A percentile compares a stretch with the other conserved stretches of the same genome.
phyloP scores from a whole-genome alignment of 2,329 filamentous ascomycete species.

The Sordariomycetes sp. region DNA sequence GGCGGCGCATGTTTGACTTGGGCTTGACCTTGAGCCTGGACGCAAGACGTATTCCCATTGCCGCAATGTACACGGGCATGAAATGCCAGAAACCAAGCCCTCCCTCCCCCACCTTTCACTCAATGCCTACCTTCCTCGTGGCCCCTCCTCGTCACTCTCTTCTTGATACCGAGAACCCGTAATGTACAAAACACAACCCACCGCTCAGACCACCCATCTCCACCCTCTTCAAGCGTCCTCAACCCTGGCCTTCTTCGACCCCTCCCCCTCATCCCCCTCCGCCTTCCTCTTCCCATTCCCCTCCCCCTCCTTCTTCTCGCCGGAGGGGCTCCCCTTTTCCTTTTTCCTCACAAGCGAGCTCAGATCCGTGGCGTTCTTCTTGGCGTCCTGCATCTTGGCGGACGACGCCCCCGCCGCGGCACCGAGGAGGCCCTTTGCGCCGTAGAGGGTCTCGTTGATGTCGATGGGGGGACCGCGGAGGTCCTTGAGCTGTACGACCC shows the following conservation, averaged over 20 bases:
- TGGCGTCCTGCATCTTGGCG: conserved; percentile 57
- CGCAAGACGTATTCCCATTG: too few relatives aligned
- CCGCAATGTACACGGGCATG: too few relatives aligned
- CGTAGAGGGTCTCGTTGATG: conserved; percentile 39
- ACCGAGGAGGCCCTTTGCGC: conserved; percentile 38
- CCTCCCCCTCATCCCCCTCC: conserved; percentile 16
- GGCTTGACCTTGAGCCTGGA: too few relatives aligned
- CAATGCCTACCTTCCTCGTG: too few relatives aligned
- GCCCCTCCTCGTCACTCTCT: too few relatives aligned
- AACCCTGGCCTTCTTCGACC: conserved; percentile 21
- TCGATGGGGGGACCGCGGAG: conserved; percentile 50
- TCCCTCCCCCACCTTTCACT: too few relatives aligned
- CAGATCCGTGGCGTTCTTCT: conserved; percentile 61
- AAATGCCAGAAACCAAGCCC: too few relatives aligned
- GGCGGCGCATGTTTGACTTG: too few relatives aligned
- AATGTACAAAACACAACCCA: too few relatives aligned
- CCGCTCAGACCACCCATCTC: too few relatives aligned
- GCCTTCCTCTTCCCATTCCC: conserved; percentile 42
- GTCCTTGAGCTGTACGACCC: conserved; percentile 46
- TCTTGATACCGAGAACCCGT: too few relatives aligned
- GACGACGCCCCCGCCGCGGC: conserved; percentile 46
- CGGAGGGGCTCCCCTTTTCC: conserved; percentile 20
- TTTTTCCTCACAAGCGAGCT: conserved; percentile 62
- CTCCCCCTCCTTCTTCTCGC: conserved; percentile 13
- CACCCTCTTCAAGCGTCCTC: background rate